Conservation (phyloP, 768 basidiomycete species). For the Naganishia onofrii region DNA sequence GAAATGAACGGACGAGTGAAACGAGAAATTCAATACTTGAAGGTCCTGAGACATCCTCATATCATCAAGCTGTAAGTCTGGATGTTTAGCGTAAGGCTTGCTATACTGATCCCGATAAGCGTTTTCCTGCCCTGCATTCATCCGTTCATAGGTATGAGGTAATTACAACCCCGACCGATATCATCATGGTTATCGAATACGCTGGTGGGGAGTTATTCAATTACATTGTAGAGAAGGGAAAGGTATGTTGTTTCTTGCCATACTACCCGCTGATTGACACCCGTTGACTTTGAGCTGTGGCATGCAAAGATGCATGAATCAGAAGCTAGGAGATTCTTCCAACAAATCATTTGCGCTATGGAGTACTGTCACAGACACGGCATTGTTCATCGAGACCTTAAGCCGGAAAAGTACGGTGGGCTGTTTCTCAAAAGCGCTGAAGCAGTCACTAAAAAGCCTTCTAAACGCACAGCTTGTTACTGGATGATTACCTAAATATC, state of each 20-base stretch:
- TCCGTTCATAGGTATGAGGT: conserved; percentile 56
- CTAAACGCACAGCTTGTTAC: conserved; percentile 41
- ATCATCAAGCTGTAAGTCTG: conserved; percentile 87
- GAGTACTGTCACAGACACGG: conserved; percentile 94
- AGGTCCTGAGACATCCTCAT: conserved; percentile 87
- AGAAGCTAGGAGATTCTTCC: conserved; percentile 89
- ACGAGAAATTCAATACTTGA: conserved; percentile 95
- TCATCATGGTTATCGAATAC: conserved; percentile 96
- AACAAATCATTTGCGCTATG: conserved; percentile 95
- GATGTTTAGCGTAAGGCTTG: not conserved
- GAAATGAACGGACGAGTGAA: conserved; percentile 89
- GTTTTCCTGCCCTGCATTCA: conserved; percentile 19
- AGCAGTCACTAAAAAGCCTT: not conserved
- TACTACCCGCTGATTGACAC: not conserved
- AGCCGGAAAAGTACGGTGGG: conserved; percentile 75
- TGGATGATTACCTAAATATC: conserved; percentile 58
- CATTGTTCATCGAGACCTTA: conserved; percentile 96
- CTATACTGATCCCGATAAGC: not conserved
- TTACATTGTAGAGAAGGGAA: conserved; percentile 89
- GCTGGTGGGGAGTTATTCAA: conserved; percentile 97
- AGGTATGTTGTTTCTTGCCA: conserved; percentile 38
- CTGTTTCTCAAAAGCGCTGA: no score
- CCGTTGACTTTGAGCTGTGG: not conserved
- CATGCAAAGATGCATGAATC: conserved; percentile 68
- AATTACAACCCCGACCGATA: conserved; percentile 89